Base-by-base conservation (phyloP, 495 filamentous ascomycete genomes). In the Hyaloscypha hepaticicola region DNA sequence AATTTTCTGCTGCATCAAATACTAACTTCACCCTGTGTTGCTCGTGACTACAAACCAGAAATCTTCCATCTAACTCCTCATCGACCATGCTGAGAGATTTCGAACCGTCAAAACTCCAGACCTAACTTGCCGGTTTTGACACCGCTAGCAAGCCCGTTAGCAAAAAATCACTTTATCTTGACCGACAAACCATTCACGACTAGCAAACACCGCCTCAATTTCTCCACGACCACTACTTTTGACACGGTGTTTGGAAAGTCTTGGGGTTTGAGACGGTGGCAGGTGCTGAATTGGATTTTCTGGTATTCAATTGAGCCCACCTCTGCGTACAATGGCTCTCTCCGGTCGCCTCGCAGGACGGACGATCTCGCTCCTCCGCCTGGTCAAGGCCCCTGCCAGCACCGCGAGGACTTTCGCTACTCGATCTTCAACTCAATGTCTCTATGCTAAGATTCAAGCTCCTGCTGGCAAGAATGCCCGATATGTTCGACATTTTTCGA, bases 61-160 rank as follows among this genome's bases (percentile, higher is more conserved):
- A 56, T 19, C 51, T 60, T 11, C 53, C 33, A 24, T 29, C 27
- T 22, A 45, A 31, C 33, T 60, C 52, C 55, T 65, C 68, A 52
- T 66, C 56, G 63, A 68, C 65, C 59, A 71, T 71, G 69, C 57
- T 71, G 63, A 61, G 69, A 66, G 69, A 66, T 29, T 71, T 71
- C 51, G 66, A 69, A 57, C 69, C 69, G 22, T 66, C 60, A 7
- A 70, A 70, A 48, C 29, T 64, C 8, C 68, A 70, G 57, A 64
- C 66, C 49, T 68, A 64, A 62, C 19, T 67, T 55, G 55, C n/a
- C n/a, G 34, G 11, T 21, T 21, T 58, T 33, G 53, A 58, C 61
- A 21, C n/a, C n/a, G n/a, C n/a, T n/a, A n/a, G n/a, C n/a, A n/a
- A n/a, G 50, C 8, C 27, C 25, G 16, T 49, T 24, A 24, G 25